Base-by-base conservation (phyloP, 768 basidiomycete species). In the Lactarius hatsudake region DNA sequence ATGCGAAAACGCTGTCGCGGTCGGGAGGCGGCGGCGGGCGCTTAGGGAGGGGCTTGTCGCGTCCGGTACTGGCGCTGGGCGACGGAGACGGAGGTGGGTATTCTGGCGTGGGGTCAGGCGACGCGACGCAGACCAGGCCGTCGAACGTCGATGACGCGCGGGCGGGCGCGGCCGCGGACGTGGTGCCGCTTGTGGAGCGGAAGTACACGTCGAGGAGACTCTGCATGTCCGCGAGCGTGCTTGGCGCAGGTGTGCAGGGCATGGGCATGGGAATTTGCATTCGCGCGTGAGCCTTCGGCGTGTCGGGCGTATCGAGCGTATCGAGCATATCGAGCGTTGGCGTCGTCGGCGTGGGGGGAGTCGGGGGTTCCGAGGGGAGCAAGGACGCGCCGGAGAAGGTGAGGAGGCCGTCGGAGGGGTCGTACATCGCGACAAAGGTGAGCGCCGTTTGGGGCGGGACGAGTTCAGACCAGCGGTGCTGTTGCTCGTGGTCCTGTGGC, bases 371-470 rank as follows among this genome's bases (percentile, higher is more conserved):
- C 8, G 73, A 62, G 38, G 75, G 76, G 36, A 84, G 75, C 42
- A 86, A 79, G 59, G 78, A 75, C 32, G 83, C 79, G 32, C 81
- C 83, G 1, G 85, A 85, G 72, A 87, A 87, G 38, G 82, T 81
- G 66, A 87, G 78, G 69, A 86, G 79, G 40, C 84, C 86, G 7
- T 85, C 82, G 0, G 82, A 81, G 2, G 83, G 82, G 66, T 86
- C 85, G 83, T 83, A 88, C 38, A 87, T 73, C 7, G 85, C 84
- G 5, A 84, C 86, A 70, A 88, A 88, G 2, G 81, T 84, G 67
- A 87, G 76, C 2, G 81, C 85, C 32, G 82, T 76, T 62, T 83
- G 81, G 5, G 86, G 84, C 20, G 85, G 84, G 7, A 85, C 77
- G 56, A 86, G 75, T 34, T 86, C 82, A 17, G 86, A 86, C 86